Evolutionary conservation across 2,329 filamentous ascomycete species (phyloP).

Genomic region (Monilinia vaccinii-corymbosi): DNA sequence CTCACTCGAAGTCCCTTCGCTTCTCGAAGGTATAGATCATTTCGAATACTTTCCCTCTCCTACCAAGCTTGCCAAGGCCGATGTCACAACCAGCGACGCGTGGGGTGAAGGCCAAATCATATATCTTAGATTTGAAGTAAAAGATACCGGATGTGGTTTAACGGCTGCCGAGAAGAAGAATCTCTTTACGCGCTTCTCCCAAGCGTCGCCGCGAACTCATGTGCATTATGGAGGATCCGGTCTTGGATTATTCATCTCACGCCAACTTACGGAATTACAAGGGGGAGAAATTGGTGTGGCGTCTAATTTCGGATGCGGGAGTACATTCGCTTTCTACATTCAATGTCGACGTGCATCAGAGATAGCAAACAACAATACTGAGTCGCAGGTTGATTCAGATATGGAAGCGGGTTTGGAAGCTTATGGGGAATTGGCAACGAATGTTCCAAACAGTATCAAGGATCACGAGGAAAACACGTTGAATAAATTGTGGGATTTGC

Average conservation of each 20-base stretch:
- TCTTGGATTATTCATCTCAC: constrained; percentile 69
- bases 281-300: constrained; percentile 71
- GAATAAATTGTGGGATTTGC: neutral
- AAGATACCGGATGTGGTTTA: constrained; percentile 67
- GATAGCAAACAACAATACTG: neutral
- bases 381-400: constrained; percentile 1
- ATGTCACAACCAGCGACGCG: constrained; percentile 22
- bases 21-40: neutral
- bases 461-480: constrained; percentile 2
- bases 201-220: constrained; percentile 66
- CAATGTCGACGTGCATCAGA: constrained; percentile 35
- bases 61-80: constrained; percentile 24
- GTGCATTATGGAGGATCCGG: constrained; percentile 74
- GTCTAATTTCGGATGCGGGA: constrained; percentile 58
- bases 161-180: constrained; percentile 60
- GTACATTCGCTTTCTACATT: constrained; percentile 68
- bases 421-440: constrained; percentile 11
- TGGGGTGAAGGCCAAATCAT: constrained; percentile 38
- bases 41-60: constrained; percentile 17
- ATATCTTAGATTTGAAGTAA: constrained; percentile 64
- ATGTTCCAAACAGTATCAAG: constrained; percentile 8
- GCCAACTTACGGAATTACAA: constrained; percentile 70
- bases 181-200: constrained; percentile 70
- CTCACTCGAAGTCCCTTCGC: constrained; percentile 34
- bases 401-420: neutral